Percentiles rank a stretch among this genome's conserved stretches.
Conservation (phyloP, 345 rosid genomes). For the Moricandia arvensis region DNA sequence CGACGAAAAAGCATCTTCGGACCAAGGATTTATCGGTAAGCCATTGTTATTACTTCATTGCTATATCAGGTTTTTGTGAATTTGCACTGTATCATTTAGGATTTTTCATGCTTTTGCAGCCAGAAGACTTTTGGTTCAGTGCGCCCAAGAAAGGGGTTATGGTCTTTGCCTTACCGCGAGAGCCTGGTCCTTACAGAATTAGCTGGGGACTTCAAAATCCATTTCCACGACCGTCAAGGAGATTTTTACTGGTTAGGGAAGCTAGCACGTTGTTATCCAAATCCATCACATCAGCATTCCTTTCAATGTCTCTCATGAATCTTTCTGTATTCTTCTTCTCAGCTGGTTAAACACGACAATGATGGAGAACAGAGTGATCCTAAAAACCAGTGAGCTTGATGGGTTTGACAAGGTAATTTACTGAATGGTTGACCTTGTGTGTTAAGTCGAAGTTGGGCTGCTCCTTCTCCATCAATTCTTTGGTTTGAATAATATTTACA, state of each 20-base stretch:
- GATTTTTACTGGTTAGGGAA: conserved; percentile 83
- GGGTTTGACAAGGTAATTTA: conserved; percentile 71
- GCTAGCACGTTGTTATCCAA: conserved; percentile 6
- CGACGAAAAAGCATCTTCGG: conserved; percentile 70
- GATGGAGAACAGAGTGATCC: conserved; percentile 72
- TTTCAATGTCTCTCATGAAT: conserved; percentile 15
- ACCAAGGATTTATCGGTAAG: conserved; percentile 75
- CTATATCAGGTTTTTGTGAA: background rate
- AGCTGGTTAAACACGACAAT: conserved; percentile 88
- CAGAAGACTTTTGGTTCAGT: conserved; percentile 86
- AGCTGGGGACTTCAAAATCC: conserved; percentile 79
- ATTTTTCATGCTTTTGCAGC: conserved; percentile 41
- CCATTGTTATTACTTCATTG: conserved; percentile 3
- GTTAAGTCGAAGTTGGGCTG: background rate
- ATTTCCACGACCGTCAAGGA: conserved; percentile 89
- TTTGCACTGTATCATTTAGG: background rate
- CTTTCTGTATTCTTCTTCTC: conserved; percentile 15
- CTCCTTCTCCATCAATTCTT: conserved; percentile 5
- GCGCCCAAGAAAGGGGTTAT: conserved; percentile 88
- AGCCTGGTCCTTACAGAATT: conserved; percentile 78
- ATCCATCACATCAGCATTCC: background rate
- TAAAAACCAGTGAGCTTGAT: conserved; percentile 64
- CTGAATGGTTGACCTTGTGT: conserved; percentile 1
- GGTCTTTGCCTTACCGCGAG: conserved; percentile 89
- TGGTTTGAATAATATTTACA: conserved; percentile 6